Base-by-base conservation (phyloP, 495 filamentous ascomycete species). In the Aspergillus heteromorphus region DNA sequence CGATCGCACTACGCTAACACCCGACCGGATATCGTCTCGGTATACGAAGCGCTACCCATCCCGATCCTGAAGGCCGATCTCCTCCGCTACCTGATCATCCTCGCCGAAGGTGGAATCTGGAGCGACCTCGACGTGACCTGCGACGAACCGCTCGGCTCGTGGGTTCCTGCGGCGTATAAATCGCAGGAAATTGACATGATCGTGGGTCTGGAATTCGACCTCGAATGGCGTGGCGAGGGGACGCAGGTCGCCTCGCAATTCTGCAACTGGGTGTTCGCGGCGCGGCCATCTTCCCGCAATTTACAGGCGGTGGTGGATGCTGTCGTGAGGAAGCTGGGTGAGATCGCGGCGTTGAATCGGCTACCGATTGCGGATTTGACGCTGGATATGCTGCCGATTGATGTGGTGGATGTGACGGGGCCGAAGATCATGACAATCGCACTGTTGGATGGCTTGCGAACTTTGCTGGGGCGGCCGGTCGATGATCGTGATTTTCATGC, bases 101-200 rank as follows among this genome's bases (percentile, higher is more conserved):
- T 79, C 29, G 73, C 74, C 45, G 76, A 85, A 57, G 82, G 81
- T 19, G 81, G 81, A 0, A 41, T 81, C 8, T 85, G 78, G 61
- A 78, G 76, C 56, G 81, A 84, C 57, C 75, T 84, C 21, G 82
- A 84, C 62, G 77, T 80, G 42, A 76, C 78, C 34, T 80, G 75
- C 45, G 70, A 81, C 31, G 73, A 70, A 59, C 66, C 72, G 3
- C 60, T 81, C 34, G 51, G 60, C 20, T 65, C 72, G 31, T 85
- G 81, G 73, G 68, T 85, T 10, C 81, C 82, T 2, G 60, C 63
- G 29, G 65, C 77, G 29, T 79, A 78, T 55, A 60, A 73, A 47
- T 50, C 68, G 27, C 23, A 56, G 0, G 53, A 59, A 1, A 58
- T 66, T 4, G 66, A 71, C 19, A 64, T 76, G 45, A 64, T 78